phyloP scores from a whole-genome alignment of 495 filamentous ascomycete genomes.

The Apiosordaria backusii region DNA sequence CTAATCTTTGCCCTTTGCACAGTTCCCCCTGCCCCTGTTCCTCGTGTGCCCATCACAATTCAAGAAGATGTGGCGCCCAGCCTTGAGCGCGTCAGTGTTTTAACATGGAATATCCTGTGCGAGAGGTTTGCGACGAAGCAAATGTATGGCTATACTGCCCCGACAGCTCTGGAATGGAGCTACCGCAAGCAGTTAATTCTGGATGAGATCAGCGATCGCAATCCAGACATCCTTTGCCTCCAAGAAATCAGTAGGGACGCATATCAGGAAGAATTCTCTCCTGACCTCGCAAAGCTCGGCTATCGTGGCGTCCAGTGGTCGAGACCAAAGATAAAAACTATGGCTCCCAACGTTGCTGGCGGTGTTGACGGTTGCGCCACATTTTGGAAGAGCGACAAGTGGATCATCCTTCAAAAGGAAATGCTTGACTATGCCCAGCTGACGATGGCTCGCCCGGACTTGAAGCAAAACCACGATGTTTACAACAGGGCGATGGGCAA shows the following conservation, averaged over 20 bases:
- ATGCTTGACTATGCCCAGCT: constrained; percentile 86
- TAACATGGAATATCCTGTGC: constrained; percentile 93
- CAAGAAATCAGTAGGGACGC: constrained; percentile 90
- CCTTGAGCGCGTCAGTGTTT: constrained; percentile 62
- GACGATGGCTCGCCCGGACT: constrained; percentile 88
- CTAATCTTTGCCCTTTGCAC: neutral
- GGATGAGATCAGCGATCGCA: constrained; percentile 69
- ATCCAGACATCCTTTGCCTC: constrained; percentile 84
- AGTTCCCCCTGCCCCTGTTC: constrained; percentile 67
- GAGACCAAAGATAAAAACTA: constrained; percentile 79
- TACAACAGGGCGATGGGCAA: constrained; percentile 98
- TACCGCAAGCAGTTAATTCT: constrained; percentile 78
- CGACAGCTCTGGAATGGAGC: constrained; percentile 75
- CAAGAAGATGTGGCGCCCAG: constrained; percentile 47
- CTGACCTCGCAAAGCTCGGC: constrained; percentile 72
- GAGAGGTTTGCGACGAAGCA: constrained; percentile 80
- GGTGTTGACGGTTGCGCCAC: constrained; percentile 91
- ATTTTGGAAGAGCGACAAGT: constrained; percentile 91
- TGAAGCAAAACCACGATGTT: constrained; percentile 92
- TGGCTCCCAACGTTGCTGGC: constrained; percentile 83
- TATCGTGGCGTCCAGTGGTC: constrained; percentile 94
- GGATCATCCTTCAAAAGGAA: constrained; percentile 87
- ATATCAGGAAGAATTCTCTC: constrained; percentile 84
- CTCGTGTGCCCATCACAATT: constrained; percentile 44
- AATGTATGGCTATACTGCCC: constrained; percentile 85